Conservation (phyloP, 768 basidiomycete genomes). For the Roridomyces roridus region DNA sequence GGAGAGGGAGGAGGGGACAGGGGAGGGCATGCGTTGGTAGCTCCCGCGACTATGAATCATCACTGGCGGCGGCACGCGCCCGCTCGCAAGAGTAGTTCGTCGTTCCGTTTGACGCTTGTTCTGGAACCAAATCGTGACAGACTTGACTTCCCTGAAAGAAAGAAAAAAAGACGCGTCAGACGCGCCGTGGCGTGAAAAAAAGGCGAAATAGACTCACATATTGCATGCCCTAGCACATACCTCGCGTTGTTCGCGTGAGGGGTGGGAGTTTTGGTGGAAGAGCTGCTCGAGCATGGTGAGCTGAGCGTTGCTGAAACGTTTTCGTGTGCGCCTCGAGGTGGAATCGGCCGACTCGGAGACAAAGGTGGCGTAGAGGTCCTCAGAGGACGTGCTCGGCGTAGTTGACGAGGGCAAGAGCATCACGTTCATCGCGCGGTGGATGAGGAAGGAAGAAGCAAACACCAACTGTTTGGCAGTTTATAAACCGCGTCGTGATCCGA, state of each 20-base stretch:
- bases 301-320: conserved; percentile 71
- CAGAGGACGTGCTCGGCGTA: conserved; percentile 44
- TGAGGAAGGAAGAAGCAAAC: no score
- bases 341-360: conserved; percentile 37
- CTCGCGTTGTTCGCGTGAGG: conserved; percentile 77
- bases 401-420: conserved; percentile 30
- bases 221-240: conserved; percentile 61
- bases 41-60: conserved; percentile 37
- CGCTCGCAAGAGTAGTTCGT: conserved; percentile 54
- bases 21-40: conserved; percentile 31
- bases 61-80: conserved; percentile 30
- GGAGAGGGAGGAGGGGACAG: conserved; percentile 30
- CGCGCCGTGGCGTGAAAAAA: conserved; percentile 8
- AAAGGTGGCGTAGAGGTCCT: conserved; percentile 46
- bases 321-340: conserved; percentile 64
- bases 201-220: conserved; percentile 56
- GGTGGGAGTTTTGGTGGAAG: conserved; percentile 75
- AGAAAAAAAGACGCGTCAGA: conserved; percentile 27
- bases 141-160: conserved; percentile 62
- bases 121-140: conserved; percentile 85
- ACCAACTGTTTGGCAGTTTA: no score
- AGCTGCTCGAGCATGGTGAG: conserved; percentile 76
- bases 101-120: conserved; percentile 79
- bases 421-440: no score
- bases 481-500: no score